Conservation (phyloP, 495 filamentous ascomycete species). For the Paragyromitra xinjiangensis region DNA sequence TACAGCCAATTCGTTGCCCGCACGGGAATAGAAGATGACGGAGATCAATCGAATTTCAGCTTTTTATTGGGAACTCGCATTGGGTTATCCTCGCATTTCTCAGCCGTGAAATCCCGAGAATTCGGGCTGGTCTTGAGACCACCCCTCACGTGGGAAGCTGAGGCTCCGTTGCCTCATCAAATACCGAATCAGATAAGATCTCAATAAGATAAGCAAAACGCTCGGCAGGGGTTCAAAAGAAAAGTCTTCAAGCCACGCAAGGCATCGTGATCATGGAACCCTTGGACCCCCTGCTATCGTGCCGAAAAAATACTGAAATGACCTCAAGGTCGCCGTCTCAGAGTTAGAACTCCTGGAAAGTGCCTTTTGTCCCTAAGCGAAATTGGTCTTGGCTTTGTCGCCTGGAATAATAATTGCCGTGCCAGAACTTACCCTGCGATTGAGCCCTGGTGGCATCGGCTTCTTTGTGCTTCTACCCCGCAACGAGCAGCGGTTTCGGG, state of each 20-base stretch:
- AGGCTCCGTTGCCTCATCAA: constrained; percentile 17
- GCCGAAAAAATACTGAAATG: background rate
- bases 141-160: background rate
- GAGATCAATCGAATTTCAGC: constrained; percentile 17
- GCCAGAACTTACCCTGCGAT: background rate
- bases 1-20: constrained; percentile 11
- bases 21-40: constrained; percentile 6
- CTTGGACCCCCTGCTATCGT: background rate
- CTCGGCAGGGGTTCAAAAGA: constrained; percentile 10
- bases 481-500: background rate
- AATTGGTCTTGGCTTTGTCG: background rate
- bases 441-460: background rate
- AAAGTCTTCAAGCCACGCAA: constrained; percentile 1
- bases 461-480: background rate
- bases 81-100: background rate
- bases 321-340: constrained; percentile 4
- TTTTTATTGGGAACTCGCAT: background rate
- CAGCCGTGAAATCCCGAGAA: constrained; percentile 8
- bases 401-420: background rate
- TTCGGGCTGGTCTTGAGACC: constrained; percentile 7
- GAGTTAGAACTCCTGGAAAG: background rate
- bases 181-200: constrained; percentile 34
- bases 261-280: constrained; percentile 14
- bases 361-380: background rate
- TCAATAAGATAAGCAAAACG: constrained; percentile 12